phyloP scores from a whole-genome alignment of 2,329 filamentous ascomycete species.

The Colletotrichum sp. region DNA sequence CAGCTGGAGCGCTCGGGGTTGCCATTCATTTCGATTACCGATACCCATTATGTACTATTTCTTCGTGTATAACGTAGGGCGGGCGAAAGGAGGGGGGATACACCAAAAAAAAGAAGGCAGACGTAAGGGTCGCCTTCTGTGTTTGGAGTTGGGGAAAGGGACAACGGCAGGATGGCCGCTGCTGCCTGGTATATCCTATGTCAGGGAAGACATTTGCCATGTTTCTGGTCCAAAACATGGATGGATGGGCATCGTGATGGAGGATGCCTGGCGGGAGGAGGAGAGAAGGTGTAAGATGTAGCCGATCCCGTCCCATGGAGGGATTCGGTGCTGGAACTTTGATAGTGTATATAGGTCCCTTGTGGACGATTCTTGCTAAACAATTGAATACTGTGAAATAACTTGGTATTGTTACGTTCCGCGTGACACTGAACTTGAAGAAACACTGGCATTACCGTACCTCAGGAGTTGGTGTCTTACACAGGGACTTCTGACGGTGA shows the following conservation, averaged over 20 bases:
- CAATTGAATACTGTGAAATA: not conserved
- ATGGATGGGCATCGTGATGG: not conserved
- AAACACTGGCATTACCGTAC: not conserved
- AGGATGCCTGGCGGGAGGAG: not conserved
- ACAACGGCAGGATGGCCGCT: not conserved
- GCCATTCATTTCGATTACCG: conserved; percentile 14
- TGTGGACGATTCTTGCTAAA: not conserved
- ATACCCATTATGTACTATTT: conserved; percentile 19
- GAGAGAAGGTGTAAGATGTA: not conserved
- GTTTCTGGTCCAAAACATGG: not conserved
- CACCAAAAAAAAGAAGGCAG: not conserved
- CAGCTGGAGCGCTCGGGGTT: not conserved
- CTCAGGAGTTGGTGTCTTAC: not conserved
- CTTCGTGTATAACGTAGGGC: not conserved
- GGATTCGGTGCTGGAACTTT: not conserved
- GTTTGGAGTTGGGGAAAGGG: not conserved
- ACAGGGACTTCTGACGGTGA: not conserved
- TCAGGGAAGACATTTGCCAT: not conserved
- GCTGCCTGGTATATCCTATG: not conserved
- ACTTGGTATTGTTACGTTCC: not conserved
- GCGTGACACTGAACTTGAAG: not conserved
- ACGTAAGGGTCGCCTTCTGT: not conserved
- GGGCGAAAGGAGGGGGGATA: not conserved
- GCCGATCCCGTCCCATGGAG: not conserved
- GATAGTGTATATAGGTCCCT: not conserved